phyloP scores from a whole-genome alignment of 345 rosid genomes.

The Euphorbia tirucalli region DNA sequence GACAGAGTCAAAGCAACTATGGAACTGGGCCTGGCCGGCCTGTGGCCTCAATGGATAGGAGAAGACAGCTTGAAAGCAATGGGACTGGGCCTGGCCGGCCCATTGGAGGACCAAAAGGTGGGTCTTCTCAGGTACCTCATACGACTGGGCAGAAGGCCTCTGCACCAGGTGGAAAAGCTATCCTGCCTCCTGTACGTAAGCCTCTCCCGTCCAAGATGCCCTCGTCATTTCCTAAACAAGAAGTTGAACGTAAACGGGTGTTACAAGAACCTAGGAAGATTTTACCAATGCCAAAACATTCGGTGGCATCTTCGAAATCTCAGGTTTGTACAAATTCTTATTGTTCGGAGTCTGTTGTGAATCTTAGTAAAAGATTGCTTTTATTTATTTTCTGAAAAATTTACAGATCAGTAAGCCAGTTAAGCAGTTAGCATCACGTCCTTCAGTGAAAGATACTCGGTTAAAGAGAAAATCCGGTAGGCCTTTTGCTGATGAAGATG shows the following conservation, averaged over 20 bases:
- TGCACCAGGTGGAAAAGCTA: slow-evolving; percentile 31
- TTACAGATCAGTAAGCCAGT: slow-evolving; percentile 36
- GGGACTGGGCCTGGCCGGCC: neutral
- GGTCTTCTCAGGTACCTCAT: slow-evolving; percentile 36
- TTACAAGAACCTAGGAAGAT: slow-evolving; percentile 37
- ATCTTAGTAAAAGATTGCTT: neutral
- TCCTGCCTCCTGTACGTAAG: slow-evolving; percentile 34
- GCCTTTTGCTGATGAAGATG: slow-evolving; percentile 36
- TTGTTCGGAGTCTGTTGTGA: neutral
- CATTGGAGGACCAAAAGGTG: slow-evolving; percentile 33
- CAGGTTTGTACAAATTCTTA: slow-evolving; percentile 32
- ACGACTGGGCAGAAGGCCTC: slow-evolving; percentile 39
- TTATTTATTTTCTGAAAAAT: slow-evolving; percentile 10
- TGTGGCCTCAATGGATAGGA: neutral
- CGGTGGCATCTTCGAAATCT: slow-evolving; percentile 40
- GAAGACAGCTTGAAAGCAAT: neutral
- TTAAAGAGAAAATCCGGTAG: slow-evolving; percentile 54
- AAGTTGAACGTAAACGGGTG: slow-evolving; percentile 46
- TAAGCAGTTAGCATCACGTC: slow-evolving; percentile 41
- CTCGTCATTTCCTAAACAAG: slow-evolving; percentile 44
- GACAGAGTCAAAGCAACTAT: neutral
- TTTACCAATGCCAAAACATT: slow-evolving; percentile 42
- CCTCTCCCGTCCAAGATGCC: slow-evolving; percentile 46
- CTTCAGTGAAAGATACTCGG: slow-evolving; percentile 34
- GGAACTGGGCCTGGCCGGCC: neutral